Evolutionary conservation across 2,329 filamentous ascomycete genomes (phyloP).

Genomic region (Fusarium sp.): DNA sequence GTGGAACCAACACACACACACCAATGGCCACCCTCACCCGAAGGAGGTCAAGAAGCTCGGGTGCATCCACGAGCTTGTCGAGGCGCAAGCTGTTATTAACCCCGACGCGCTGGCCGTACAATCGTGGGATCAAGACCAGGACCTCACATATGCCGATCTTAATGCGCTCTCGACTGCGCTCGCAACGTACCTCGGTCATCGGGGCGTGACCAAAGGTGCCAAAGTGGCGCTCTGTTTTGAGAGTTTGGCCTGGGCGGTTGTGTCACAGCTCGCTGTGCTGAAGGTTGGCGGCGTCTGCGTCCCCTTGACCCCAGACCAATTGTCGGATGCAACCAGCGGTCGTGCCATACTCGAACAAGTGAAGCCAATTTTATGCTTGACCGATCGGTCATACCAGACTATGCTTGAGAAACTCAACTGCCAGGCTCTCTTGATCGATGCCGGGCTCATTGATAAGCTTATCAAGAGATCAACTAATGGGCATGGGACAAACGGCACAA

Average conservation of each 20-base stretch:
- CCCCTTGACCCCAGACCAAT: conserved; percentile 7
- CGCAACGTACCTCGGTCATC: conserved; percentile 9
- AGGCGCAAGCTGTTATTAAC: conserved; percentile 9
- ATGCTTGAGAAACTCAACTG: conserved; percentile 9
- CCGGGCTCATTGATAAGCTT: conserved; percentile 7
- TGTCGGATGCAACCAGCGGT: conserved; percentile 3
- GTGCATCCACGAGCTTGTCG: conserved; percentile 9
- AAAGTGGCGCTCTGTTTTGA: conserved; percentile 12
- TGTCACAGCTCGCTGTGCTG: conserved; percentile 10
- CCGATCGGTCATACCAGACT: conserved; percentile 4
- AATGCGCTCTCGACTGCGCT: conserved; percentile 10
- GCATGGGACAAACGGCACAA: conserved; percentile 8
- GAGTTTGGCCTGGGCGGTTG: neutral
- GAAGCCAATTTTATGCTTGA: conserved; percentile 16
- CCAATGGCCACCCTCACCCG: conserved; percentile 6
- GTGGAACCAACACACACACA: conserved; percentile 4
- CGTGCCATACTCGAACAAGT: conserved; percentile 8
- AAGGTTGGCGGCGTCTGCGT: conserved; percentile 10
- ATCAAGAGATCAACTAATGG: conserved; percentile 6
- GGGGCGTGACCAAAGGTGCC: conserved; percentile 4
- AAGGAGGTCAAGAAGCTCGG: conserved; percentile 6
- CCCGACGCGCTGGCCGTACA: conserved; percentile 6
- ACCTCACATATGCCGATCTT: conserved; percentile 10
- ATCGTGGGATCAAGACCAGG: conserved; percentile 10
- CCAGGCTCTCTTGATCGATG: conserved; percentile 9